phyloP scores from a whole-genome alignment of 768 basidiomycete species.

The Amanita pallidorosea region DNA sequence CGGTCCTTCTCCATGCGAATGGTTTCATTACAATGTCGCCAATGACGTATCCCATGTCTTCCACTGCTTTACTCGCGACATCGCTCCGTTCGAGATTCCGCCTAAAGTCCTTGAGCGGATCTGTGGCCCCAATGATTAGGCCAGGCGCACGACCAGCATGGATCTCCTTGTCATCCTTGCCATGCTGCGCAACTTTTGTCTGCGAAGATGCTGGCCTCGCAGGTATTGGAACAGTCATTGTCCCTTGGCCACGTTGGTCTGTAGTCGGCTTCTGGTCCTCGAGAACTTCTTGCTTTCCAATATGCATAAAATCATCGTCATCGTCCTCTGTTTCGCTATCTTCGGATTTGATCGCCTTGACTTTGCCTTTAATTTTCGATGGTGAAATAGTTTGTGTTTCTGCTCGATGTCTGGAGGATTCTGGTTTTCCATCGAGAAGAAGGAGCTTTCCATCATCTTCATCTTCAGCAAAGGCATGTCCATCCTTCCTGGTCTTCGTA shows the following conservation, averaged over 20 bases:
- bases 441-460: slow-evolving; percentile 52
- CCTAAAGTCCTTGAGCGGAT: slow-evolving; percentile 70
- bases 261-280: slow-evolving; percentile 2
- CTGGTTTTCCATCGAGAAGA: slow-evolving; percentile 38
- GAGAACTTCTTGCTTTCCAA: slow-evolving; percentile 6
- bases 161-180: slow-evolving; percentile 14
- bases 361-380: slow-evolving; percentile 18
- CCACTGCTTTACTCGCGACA: slow-evolving; percentile 76
- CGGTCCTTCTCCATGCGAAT: slow-evolving; percentile 56
- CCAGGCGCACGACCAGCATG: slow-evolving; percentile 53
- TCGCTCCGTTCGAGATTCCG: slow-evolving; percentile 64
- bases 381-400: slow-evolving; percentile 7
- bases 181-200: slow-evolving; percentile 5
- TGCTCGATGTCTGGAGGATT: slow-evolving; percentile 10
- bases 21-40: slow-evolving; percentile 58
- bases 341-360: slow-evolving; percentile 15
- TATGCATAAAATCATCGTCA: slow-evolving; percentile 24
- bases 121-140: slow-evolving; percentile 63
- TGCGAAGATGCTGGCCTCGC: slow-evolving; percentile 24
- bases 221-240: slow-evolving; percentile 26
- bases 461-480: slow-evolving; percentile 40
- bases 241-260: slow-evolving; percentile 4
- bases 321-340: slow-evolving; percentile 48
- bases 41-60: slow-evolving; percentile 65
- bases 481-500: slow-evolving; percentile 46